Percentiles rank a stretch among this genome's conserved stretches.
These are phyloP conservation scores for Rhodotorula kratochvilovae DNA, from an alignment of 768 basidiomycete species.

Conservation along the genomic window DNA sequence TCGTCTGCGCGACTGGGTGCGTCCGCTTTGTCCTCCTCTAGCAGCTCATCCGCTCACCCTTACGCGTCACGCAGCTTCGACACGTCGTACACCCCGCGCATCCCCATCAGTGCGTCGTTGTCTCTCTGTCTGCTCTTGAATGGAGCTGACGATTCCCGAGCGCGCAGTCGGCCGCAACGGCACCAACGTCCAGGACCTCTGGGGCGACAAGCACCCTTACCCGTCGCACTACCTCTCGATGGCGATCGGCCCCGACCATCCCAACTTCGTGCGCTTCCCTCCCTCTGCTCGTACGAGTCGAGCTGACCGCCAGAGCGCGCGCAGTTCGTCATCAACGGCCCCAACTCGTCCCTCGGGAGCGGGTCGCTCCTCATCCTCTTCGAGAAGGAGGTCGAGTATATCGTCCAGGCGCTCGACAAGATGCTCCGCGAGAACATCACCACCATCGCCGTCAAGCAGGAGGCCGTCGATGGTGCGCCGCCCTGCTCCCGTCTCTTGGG, in stretches of 20 bases:
- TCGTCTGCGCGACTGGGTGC: conserved; percentile 61
- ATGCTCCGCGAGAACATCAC: conserved; percentile 62
- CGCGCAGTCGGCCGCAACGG: conserved; percentile 54
- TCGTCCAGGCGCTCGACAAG: conserved; percentile 55
- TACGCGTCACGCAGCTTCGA: conserved; percentile 3
- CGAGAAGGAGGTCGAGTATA: conserved; percentile 60
- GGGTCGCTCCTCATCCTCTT: conserved; percentile 59
- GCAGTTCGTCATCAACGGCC: conserved; percentile 48
- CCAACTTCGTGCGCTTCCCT: conserved; percentile 50
- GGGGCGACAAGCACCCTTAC: conserved; percentile 50
- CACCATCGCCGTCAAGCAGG: conserved; percentile 59
- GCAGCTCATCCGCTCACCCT: no score
- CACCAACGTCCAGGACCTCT: conserved; percentile 56
- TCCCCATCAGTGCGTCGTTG: conserved; percentile 25
- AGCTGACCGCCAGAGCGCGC: not conserved
- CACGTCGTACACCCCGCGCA: conserved; percentile 31
- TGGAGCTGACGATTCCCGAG: not conserved
- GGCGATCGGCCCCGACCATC: conserved; percentile 59
- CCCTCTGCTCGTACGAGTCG: not conserved
- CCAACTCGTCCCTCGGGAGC: conserved; percentile 56
- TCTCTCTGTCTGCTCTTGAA: no score
- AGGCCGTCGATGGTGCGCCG: conserved; percentile 54
- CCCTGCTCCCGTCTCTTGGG: conserved; percentile 6
- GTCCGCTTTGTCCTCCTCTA: not conserved
- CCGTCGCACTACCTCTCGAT: conserved; percentile 60